Evolutionary conservation across 139 green algal species (phyloP).

Genomic region (Klebsormidium nitens): DNA sequence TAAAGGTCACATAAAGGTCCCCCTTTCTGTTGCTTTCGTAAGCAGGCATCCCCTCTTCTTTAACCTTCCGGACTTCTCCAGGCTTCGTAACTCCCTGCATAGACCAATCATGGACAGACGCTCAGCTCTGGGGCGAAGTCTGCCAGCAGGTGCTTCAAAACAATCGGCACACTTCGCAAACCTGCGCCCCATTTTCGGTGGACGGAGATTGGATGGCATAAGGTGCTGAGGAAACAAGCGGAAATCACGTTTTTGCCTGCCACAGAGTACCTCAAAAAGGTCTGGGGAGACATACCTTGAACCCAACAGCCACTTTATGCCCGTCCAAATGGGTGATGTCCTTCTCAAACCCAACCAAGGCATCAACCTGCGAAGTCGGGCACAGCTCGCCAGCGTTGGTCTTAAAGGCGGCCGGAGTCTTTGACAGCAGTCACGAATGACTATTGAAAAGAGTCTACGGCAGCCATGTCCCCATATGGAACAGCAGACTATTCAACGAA

Average conservation of each 20-base stretch:
- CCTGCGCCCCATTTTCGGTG: not conserved
- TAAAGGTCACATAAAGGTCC: constrained; percentile 76
- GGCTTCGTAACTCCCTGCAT: constrained; percentile 31
- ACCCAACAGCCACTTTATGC: constrained; percentile 57
- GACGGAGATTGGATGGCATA: not conserved
- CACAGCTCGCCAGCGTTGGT: too few relatives aligned
- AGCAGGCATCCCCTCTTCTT: constrained; percentile 72
- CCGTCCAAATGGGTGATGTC: constrained; percentile 90
- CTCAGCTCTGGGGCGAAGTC: not conserved
- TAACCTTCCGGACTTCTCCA: constrained; percentile 52
- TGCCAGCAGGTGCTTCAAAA: constrained; percentile 3
- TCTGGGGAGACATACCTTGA: constrained; percentile 44
- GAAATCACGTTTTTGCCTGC: constrained; percentile 8
- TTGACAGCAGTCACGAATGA: too few relatives aligned
- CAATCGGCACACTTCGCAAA: constrained; percentile 1
- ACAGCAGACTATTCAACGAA: too few relatives aligned
- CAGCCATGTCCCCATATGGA: too few relatives aligned
- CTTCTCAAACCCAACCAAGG: constrained; percentile 74
- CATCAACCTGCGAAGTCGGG: constrained; percentile 80
- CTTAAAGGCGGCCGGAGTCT: too few relatives aligned
- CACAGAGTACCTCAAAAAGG: not conserved
- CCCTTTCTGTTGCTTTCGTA: constrained; percentile 50
- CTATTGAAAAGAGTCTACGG: too few relatives aligned
- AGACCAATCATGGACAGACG: not conserved
- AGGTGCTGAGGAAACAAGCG: constrained; percentile 1